phyloP scores from a whole-genome alignment of 257 asterid species.

The Gynochthodes officinalis region DNA sequence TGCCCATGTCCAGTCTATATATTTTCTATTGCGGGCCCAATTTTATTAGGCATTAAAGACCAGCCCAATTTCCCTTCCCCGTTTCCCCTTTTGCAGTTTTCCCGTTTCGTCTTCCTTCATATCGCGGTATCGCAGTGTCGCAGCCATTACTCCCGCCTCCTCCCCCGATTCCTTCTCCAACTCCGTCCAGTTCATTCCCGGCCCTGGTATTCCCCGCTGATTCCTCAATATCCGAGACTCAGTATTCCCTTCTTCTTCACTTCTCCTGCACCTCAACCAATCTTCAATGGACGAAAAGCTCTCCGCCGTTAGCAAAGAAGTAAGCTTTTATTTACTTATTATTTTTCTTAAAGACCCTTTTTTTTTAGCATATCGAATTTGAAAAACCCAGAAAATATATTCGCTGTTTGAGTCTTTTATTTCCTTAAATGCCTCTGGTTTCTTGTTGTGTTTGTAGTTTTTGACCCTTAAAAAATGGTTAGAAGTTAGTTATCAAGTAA shows the following conservation, averaged over 20 bases:
- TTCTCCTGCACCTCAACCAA: neutral
- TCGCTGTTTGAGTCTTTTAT: neutral
- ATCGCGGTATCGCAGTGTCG: no score
- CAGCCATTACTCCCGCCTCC: neutral
- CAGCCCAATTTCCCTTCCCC: neutral
- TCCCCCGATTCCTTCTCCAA: neutral
- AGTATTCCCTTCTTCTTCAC: no score
- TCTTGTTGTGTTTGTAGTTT: neutral
- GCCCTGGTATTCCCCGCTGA: neutral
- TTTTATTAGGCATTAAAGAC: no score
- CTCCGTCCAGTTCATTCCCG: neutral
- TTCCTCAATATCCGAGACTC: neutral
- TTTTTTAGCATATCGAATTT: neutral
- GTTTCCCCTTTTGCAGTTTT: neutral
- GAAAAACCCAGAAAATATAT: neutral
- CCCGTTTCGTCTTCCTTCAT: neutral
- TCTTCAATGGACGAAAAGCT: constrained; percentile 16
- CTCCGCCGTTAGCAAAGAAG: constrained; percentile 14
- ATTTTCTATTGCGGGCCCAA: no score
- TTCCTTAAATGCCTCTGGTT: neutral
- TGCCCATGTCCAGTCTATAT: no score
- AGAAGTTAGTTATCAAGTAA: neutral
- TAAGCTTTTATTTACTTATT: neutral
- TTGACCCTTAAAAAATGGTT: neutral
- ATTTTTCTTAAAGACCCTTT: no score